Evolutionary conservation across 2,329 filamentous ascomycete genomes (phyloP).

Genomic region (Didymella sp.): DNA sequence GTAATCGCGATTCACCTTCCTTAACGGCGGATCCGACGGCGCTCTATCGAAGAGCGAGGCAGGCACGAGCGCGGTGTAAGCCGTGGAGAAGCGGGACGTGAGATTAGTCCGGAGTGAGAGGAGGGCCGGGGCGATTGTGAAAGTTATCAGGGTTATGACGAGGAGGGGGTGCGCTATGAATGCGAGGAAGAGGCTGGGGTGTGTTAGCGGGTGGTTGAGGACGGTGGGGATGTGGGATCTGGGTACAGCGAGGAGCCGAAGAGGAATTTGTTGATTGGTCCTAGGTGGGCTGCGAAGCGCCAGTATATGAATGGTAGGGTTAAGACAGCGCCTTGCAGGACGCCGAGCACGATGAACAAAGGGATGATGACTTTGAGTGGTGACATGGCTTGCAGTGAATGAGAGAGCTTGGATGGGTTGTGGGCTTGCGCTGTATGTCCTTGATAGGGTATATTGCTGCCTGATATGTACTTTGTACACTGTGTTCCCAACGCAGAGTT

Average conservation of each 20-base stretch:
- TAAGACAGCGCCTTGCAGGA: slow-evolving; percentile 5
- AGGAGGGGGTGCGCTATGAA: slow-evolving; percentile 11
- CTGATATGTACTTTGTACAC: neutral
- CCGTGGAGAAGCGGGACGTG: neutral
- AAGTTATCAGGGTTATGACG: neutral
- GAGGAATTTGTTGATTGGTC: neutral
- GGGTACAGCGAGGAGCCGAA: neutral
- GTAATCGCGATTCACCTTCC: neutral
- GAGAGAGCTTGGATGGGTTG: neutral
- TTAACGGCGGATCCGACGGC: too few species aligned
- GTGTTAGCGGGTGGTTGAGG: neutral
- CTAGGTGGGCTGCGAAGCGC: neutral
- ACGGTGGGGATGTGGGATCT: neutral
- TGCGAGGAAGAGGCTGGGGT: neutral
- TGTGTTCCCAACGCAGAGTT: neutral
- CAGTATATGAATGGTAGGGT: slow-evolving; percentile 4
- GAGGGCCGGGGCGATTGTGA: slow-evolving; percentile 12
- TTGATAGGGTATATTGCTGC: slow-evolving; percentile 1
- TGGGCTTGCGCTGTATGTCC: neutral
- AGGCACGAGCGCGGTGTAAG: neutral
- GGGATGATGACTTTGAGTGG: slow-evolving; percentile 3
- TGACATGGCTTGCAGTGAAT: neutral
- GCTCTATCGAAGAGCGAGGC: neutral
- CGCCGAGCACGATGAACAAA: neutral
- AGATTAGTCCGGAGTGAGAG: slow-evolving; percentile 2